Evolutionary conservation across 2,329 filamentous ascomycete species (phyloP), one percentile per base, ranked within the genome.

Genomic region (Metarhizium guizhouense): DNA sequence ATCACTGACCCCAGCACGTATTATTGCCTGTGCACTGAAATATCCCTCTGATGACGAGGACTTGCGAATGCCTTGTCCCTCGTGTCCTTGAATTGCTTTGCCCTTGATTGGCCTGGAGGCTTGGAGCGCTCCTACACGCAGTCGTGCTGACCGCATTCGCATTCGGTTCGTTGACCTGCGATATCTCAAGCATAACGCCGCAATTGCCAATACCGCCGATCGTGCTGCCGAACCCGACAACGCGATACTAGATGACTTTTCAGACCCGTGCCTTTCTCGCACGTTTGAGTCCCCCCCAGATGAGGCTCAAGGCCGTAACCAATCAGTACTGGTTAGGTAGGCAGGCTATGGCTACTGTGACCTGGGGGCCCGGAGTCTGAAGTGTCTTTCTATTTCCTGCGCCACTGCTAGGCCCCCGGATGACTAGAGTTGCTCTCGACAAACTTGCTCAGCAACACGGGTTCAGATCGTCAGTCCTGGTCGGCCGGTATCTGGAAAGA

Each of bases 401-500:
- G 6, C 62, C 65, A 1, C 52, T 71, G 38, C 43, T 69, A 47
- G 62, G 57, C 29, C 67, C 62, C 11, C 69, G 70, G 25, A 61
- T 64, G 51, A 30, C 68, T 4, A 65, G 68, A 45, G 53, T 67
- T 16, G 60, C 65, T 59, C 70, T 72, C 54, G 67, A 73, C 54
- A 55, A 58, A 2, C 55, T 70, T 3, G 70, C 69, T 16, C 65
- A 63, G 51, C 52, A 59, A 42, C 60, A 70, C 57, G 58, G 62
- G 58, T 72, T 20, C 68, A 70, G 36, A 62, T 73, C 49, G 63
- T 73, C 55, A 57, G 59, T 54, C 55, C 61, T 0, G 70, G 73
- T 56, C 59, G 70, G 6, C 70, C 72, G 0, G 70, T 71, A 8
- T 65, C 73, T 47, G 71, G 70, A 11, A 64, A 65, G 7, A 71